Base-by-base conservation (phyloP, 2,329 filamentous ascomycete genomes). In the Sporothrix pallida region DNA sequence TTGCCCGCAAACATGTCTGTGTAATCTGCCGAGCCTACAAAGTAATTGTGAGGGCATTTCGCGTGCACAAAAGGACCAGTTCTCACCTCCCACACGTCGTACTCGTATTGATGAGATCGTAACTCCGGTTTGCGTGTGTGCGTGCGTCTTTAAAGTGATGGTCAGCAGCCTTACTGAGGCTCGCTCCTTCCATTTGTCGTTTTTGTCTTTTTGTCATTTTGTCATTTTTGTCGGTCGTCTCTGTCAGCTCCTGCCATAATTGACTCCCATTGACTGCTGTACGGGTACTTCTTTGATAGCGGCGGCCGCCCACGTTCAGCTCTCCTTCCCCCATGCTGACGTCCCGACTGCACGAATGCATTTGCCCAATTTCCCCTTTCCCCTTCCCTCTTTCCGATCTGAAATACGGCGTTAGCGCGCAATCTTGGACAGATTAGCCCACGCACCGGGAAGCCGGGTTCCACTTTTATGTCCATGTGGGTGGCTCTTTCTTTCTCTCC, bases 341-440 rank as follows among this genome's bases (percentile, higher is more conserved):
- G 23, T 26, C 23, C 23, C 23, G 3, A 26, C 23, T 26, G 23
- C 23, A 2, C 23, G 44, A 42, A 31, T 56, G 15, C 67, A 37
- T 37, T 37, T 37, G 31, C 70, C 58, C 70, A 72, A 72, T 65
- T 72, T 67, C 46, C 70, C 58, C 58, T 56, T 65, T 72, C n/a
- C 52, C 31, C 31, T 37, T 37, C 5, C 31, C 31, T 42, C 58
- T 46, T 65, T 67, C 26, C 60, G 70, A 72, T 72, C 70, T 52
- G 20, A 31, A 63, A 63, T 71, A 44, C 31, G 70, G 44, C 31
- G 72, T 60, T 68, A 71, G 72, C 48, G 48, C 37, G 60, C 31
- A 70, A 70, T 73, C 67, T 73, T 70, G 56, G 72, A 58, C 37
- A 52, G 37, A 72, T 67, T 44, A 70, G 50, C 60, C 65, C 67